These are phyloP conservation scores for Lolium multiflorum DNA, from an alignment of 176 grass and related monocot species.

Conservation along the genomic window DNA sequence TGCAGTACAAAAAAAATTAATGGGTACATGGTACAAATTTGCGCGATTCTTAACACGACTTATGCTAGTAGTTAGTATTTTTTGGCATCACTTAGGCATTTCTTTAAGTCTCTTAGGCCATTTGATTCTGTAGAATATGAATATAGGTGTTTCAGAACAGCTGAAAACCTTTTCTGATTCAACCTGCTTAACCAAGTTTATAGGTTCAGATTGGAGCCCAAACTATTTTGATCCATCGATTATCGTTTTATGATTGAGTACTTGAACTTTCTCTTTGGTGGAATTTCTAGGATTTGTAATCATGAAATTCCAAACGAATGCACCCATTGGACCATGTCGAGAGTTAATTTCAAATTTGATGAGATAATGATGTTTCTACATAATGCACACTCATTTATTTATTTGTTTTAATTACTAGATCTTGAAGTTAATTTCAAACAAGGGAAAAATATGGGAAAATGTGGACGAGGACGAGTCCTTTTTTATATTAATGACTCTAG, in stretches of 20 bases:
- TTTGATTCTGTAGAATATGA: constrained; percentile 1
- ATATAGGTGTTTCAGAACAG: neutral
- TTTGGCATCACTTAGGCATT: neutral
- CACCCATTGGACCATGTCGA: neutral
- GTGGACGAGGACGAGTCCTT: neutral
- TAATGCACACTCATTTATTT: neutral
- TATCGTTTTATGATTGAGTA: neutral
- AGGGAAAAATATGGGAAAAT: neutral
- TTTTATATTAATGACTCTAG: neutral
- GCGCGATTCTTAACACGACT: neutral
- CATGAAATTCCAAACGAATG: neutral
- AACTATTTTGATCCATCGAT: neutral
- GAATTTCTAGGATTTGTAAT: neutral
- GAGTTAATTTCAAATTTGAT: neutral
- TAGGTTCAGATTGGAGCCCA: neutral
- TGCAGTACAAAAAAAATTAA: neutral
- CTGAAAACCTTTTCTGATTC: neutral
- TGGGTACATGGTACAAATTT: neutral
- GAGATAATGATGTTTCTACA: neutral
- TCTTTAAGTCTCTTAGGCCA: neutral
- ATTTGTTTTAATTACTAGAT: too few relatives aligned
- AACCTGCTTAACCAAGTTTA: neutral
- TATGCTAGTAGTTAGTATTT: constrained; percentile 5
- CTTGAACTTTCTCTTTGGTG: neutral
- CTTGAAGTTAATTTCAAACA: neutral